Base-by-base conservation (phyloP, 1,284 basidiomycete species). In the Prillingera fragicola region DNA sequence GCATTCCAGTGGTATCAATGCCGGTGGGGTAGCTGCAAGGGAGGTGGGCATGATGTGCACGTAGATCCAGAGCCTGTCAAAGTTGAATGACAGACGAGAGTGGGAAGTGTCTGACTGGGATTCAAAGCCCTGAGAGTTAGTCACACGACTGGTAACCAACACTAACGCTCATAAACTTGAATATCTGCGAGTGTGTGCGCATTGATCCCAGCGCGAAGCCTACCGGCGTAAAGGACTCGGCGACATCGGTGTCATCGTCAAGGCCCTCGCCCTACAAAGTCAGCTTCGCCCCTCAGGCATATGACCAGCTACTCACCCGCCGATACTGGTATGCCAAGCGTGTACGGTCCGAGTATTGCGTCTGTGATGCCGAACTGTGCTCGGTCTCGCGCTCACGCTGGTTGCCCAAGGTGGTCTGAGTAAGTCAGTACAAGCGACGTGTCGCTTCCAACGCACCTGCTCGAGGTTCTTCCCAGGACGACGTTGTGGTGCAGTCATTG, bases 11-110 rank as follows among this genome's bases (percentile, higher is more conserved):
- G 54, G 56, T 14, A 50, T 32, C 15, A 58, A 41, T 8, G 34
- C 41, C 1, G 43, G 33, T 24, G 50, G 52, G 8, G 41, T 43
- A 4, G 19, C 29, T 4, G 28, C 23, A 9, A 26, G 23, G 8
- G 7, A 29, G 19, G n/a, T 19, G 3, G 50, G 42, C 8, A 27
- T 24, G 28, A 38, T 31, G 19, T 36, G 34, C 23, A 51, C 32
- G 37, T 48, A 47, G 15, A 55, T 43, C 32, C 50, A 49, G n/a
- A 40, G 17, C 12, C 48, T 35, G 40, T 50, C 48, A 23, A 43
- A 21, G 28, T 52, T 51, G 47, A 58, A 43, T 12, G 22, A 32
- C 31, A 58, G 27, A 19, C 41, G 39, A 7, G 53, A 50, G 25
- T 33, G 26, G 18, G 28, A 18, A 24, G 12, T 18, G 26, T 45